phyloP scores from a whole-genome alignment of 2,329 filamentous ascomycete genomes.

The Fusarium sulawesiense region DNA sequence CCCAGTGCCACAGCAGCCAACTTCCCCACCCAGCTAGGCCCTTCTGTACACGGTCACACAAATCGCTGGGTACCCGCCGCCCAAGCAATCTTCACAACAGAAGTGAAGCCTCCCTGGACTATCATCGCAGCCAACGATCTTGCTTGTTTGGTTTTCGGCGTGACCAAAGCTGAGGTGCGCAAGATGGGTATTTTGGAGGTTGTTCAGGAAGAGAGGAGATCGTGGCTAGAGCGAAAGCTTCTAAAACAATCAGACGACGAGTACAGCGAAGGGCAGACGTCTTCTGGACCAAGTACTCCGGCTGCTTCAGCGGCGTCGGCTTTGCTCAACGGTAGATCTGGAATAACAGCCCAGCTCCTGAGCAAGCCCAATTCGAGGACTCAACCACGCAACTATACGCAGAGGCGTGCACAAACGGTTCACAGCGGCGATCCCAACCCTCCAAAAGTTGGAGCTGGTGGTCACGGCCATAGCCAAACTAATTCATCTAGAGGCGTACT shows the following conservation, averaged over 20 bases:
- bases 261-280: constrained; percentile 46
- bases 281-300: constrained; percentile 52
- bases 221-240: constrained; percentile 90
- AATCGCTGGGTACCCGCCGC: constrained; percentile 91
- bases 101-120: constrained; percentile 89
- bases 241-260: constrained; percentile 61
- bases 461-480: constrained; percentile 74
- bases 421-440: constrained; percentile 67
- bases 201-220: constrained; percentile 86
- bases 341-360: constrained; percentile 87
- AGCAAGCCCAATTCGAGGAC: constrained; percentile 79
- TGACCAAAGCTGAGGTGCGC: constrained; percentile 93
- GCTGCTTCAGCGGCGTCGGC: constrained; percentile 58
- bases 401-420: constrained; percentile 72
- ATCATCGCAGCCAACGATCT: constrained; percentile 96
- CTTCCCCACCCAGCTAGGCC: constrained; percentile 62
- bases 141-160: constrained; percentile 97
- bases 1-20: constrained; percentile 55
- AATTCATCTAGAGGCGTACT: constrained; percentile 88
- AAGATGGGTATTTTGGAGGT: constrained; percentile 96
- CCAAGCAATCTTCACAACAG: constrained; percentile 98
- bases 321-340: constrained; percentile 75
- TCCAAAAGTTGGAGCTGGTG: constrained; percentile 63
- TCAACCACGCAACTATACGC: constrained; percentile 63
- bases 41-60: constrained; percentile 84